phyloP scores from a whole-genome alignment of 176 grass and related monocot genomes.

The Oryza meridionalis region DNA sequence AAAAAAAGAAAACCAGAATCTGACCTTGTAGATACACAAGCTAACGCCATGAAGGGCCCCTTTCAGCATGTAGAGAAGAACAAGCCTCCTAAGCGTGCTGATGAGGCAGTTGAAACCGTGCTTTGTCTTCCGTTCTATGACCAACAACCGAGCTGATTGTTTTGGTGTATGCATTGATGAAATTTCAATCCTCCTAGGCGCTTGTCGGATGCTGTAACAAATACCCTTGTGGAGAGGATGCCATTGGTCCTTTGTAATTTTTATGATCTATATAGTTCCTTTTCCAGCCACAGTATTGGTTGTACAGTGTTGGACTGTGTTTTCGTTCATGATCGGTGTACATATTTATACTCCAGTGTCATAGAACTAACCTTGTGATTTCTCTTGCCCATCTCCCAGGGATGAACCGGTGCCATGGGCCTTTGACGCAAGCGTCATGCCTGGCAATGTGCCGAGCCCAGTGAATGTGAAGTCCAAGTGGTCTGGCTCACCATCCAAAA shows the following conservation, averaged over 20 bases:
- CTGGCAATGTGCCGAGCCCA: too few relatives aligned
- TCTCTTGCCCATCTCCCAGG: conserved; percentile 9
- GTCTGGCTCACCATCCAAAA: too few relatives aligned
- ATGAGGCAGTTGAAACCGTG: conserved; percentile 47
- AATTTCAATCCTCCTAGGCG: conserved; percentile 30
- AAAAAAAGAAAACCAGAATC: conserved; percentile 66
- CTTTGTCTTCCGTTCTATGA: conserved; percentile 51
- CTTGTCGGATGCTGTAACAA: conserved; percentile 22
- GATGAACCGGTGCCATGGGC: too few relatives aligned
- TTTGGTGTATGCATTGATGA: background rate
- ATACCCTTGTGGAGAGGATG: conserved; percentile 23
- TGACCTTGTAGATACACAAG: conserved; percentile 50
- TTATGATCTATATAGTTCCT: background rate
- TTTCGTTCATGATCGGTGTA: background rate
- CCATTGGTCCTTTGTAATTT: conserved; percentile 32
- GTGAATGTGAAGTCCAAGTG: too few relatives aligned
- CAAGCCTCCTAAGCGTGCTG: conserved; percentile 45
- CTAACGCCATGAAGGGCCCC: conserved; percentile 49
- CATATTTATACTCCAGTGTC: background rate
- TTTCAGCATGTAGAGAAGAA: conserved; percentile 60
- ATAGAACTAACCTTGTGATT: background rate
- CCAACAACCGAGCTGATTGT: conserved; percentile 54
- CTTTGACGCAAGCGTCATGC: too few relatives aligned
- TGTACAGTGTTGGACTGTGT: background rate
- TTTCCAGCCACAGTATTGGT: conserved; percentile 11